Evolutionary conservation across 139 green algal species (phyloP).

Genomic region (Tetraselmis striata): DNA sequence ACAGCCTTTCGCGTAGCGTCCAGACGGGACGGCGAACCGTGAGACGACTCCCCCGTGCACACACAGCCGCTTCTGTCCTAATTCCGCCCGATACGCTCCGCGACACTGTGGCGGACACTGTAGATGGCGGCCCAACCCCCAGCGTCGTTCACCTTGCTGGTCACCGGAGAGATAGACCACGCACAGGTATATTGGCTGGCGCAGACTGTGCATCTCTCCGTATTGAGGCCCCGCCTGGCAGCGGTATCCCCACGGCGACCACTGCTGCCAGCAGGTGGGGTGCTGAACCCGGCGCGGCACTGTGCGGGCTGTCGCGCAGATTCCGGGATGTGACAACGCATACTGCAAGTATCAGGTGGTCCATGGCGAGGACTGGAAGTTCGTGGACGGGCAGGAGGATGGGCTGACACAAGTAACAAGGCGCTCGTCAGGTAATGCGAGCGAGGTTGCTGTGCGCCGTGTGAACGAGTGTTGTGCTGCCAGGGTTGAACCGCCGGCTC

Average conservation of each 20-base stretch:
- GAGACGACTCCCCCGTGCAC: too few relatives aligned
- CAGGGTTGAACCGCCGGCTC: too few relatives aligned
- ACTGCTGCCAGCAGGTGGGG: background rate
- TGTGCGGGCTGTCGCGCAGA: constrained; percentile 24
- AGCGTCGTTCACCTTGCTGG: constrained; percentile 59
- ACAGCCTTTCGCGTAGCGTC: too few relatives aligned
- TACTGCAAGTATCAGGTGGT: constrained; percentile 73
- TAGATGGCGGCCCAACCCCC: constrained; percentile 6
- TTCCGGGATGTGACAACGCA: constrained; percentile 55
- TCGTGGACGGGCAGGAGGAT: constrained; percentile 67
- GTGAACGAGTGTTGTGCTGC: too few relatives aligned
- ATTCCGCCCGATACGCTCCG: too few relatives aligned
- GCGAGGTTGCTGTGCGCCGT: background rate
- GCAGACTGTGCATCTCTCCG: background rate
- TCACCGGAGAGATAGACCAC: constrained; percentile 59
- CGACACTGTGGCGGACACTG: too few relatives aligned
- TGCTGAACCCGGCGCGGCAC: background rate
- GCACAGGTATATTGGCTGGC: constrained; percentile 27
- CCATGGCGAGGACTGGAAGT: constrained; percentile 69
- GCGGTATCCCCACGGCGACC: background rate
- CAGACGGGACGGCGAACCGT: too few relatives aligned
- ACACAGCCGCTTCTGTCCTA: too few relatives aligned
- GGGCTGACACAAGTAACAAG: constrained; percentile 71
- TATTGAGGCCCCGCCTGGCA: too few relatives aligned
- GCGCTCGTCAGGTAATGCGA: constrained; percentile 30